Base-by-base conservation (phyloP, 441 rosid species). In the Bocquillonia castaneifolia region DNA sequence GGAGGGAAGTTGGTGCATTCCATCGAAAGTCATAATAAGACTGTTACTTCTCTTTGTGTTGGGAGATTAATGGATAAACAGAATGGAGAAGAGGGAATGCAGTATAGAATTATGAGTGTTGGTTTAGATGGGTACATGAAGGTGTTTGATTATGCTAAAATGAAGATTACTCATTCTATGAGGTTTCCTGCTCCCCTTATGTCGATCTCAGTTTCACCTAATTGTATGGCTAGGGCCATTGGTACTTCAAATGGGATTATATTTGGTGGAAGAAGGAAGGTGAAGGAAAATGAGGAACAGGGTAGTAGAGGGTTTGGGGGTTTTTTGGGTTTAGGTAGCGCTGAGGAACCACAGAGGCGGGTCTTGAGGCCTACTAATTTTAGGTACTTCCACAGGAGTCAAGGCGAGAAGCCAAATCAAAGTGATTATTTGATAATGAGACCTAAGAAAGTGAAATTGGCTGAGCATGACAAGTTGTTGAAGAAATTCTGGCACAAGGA, bases 1-100 rank as follows among this genome's bases (percentile, higher is more conserved):
- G 99, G 97, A 39, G 97, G 97, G 62, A 89, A 72, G 78, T 47
- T 89, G 93, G 85, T 88, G 54, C 78, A 82, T 71, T 83, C 96
- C 0, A 85, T 93, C 90, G 97, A 90, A 76, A 88, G 88, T 71
- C 98, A 92, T 67, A 92, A 90, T 84, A 90, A 88, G 85, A 92
- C 98, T 1, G 93, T 92, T 3, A 90, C 97, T 0, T 88, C 90
- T 5, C 73, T 93, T 47, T 89, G 88, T 67, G 81, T 84, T 0
- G 96, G 92, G 34, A 86, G 77, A 44, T 36, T 84, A 66, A 57
- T 32, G 55, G 82, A 83, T 63, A 72, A 77, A 64, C 82, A 75
- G 48, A 68, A 58, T 39, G 82, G 76, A 5, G 87, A 74, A 4
- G 87, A 76, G 13, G 80, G 79, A 36, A 70, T 69, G 70, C 85